These are phyloP conservation scores for Coniochaeta sp. DNA, from an alignment of 2,329 filamentous ascomycete species.

Conservation along the genomic window DNA sequence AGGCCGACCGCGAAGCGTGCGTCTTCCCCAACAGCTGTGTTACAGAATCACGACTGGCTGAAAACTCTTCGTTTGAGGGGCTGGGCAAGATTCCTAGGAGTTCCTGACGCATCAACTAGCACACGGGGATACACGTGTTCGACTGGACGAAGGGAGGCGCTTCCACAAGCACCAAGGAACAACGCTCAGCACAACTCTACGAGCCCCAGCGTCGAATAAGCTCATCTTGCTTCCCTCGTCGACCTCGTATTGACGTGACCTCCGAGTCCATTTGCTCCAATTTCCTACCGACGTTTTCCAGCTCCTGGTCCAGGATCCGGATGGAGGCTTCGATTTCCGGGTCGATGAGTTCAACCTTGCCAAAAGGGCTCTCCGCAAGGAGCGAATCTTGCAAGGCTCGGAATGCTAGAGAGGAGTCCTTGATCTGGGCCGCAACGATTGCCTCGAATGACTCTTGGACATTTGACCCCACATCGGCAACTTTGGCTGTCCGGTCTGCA, in stretches of 20 bases:
- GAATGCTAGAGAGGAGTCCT: slow-evolving; percentile 39
- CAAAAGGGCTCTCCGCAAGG: slow-evolving; percentile 43
- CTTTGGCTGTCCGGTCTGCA: slow-evolving; percentile 32
- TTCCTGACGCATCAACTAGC: too few species aligned
- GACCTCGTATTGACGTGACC: slow-evolving; percentile 25
- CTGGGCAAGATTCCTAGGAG: too few species aligned
- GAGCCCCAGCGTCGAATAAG: slow-evolving; percentile 36
- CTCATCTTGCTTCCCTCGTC: slow-evolving; percentile 41
- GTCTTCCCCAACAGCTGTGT: not conserved
- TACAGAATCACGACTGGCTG: not conserved
- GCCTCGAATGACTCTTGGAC: slow-evolving; percentile 45
- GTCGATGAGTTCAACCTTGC: slow-evolving; percentile 41
- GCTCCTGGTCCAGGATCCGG: slow-evolving; percentile 35
- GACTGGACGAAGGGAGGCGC: not conserved
- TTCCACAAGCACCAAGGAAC: not conserved
- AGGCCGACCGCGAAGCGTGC: not conserved
- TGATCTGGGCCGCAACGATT: slow-evolving; percentile 30
- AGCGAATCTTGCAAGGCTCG: slow-evolving; percentile 43
- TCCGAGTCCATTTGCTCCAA: slow-evolving; percentile 28
- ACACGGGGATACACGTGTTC: not conserved
- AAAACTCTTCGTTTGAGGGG: too few species aligned
- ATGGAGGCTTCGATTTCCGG: slow-evolving; percentile 45
- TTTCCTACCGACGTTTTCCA: slow-evolving; percentile 29
- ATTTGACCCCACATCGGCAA: slow-evolving; percentile 33
- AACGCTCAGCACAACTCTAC: not conserved